These are phyloP conservation scores for Abrus precatorius DNA, from an alignment of 306 rosid genomes.

Conservation along the genomic window DNA sequence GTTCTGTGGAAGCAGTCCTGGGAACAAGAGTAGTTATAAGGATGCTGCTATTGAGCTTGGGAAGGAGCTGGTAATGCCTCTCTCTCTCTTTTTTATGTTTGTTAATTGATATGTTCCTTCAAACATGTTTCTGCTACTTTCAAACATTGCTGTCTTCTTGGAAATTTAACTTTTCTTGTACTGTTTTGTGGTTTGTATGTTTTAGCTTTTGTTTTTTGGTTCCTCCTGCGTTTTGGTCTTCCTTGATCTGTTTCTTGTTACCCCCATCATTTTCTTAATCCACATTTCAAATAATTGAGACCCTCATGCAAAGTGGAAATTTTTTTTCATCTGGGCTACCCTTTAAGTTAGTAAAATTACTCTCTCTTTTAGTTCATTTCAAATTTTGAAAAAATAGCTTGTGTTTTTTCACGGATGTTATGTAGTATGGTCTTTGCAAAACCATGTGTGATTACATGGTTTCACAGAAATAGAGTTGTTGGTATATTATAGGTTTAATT, in stretches of 20 bases:
- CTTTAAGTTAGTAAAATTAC: neutral
- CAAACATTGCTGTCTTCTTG: neutral
- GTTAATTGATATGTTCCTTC: neutral
- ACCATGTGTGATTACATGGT: neutral
- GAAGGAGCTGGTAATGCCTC: conserved; percentile 75
- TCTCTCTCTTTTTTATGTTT: neutral
- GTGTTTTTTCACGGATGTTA: conserved; percentile 7
- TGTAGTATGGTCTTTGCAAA: conserved; percentile 6
- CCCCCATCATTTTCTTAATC: conserved; percentile 15
- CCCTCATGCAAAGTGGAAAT: neutral
- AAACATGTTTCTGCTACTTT: neutral
- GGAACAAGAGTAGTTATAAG: conserved; percentile 80
- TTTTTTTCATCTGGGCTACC: neutral
- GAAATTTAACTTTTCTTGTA: neutral
- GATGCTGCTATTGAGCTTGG: conserved; percentile 98
- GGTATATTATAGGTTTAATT: neutral
- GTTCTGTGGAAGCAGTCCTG: conserved; percentile 94
- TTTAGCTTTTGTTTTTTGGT: neutral
- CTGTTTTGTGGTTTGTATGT: neutral
- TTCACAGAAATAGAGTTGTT: neutral
- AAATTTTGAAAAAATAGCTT: neutral
- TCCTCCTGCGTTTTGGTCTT: neutral
- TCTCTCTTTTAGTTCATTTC: neutral
- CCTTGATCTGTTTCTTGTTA: neutral
- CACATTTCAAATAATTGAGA: conserved; percentile 27